Base-by-base conservation (phyloP, 495 filamentous ascomycete species). In the Xanthoparmelia taractica region DNA sequence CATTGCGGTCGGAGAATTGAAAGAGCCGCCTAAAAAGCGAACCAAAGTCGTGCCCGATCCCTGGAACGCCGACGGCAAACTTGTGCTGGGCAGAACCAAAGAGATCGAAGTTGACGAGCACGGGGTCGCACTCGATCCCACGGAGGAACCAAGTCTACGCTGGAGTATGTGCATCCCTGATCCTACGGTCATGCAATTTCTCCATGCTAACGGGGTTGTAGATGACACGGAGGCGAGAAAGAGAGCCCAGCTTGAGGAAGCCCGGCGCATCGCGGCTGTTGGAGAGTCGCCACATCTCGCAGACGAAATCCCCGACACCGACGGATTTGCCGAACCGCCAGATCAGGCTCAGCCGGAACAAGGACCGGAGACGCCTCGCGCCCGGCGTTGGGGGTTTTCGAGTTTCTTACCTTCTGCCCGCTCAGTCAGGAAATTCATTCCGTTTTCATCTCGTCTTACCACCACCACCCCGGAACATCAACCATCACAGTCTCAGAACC, bases 281-380 rank as follows among this genome's bases (percentile, higher is more conserved):
- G 18, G 8, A 37, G 23, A 62, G 7, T 33, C 25, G 4, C 17
- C 50, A 62, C 18, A 62, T 12, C 25, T 31, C 4, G 25, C 34
- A 17, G 34, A 56, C 40, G 60, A 62, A 27, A 37, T 0, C 18
- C 60, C 60, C 29, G 15, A 62, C 29, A 57, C 34, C 10, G n/a
- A 58, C 6, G 23, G 38, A 20, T 61, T 25, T 37, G 40, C 59
- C 23, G 37, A 63, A 15, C 10, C 23, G 15, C 56, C 48, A 29
- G 34, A 17, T 13, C 55, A 58, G 43, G 23, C 27, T 25, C 2
- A 50, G 18, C 37, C 20, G 48, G 61, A 59, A 45, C 61, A 52
- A 36, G 59, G 52, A 6, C 59, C 55, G 8, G 61, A 63, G 41
- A 63, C 61, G 8, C 61, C 63, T 47, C 58, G 58, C 20, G 11